Evolutionary conservation across 2,329 filamentous ascomycete genomes (phyloP).

Genomic region (Graphilbum ipis-grandicollis): DNA sequence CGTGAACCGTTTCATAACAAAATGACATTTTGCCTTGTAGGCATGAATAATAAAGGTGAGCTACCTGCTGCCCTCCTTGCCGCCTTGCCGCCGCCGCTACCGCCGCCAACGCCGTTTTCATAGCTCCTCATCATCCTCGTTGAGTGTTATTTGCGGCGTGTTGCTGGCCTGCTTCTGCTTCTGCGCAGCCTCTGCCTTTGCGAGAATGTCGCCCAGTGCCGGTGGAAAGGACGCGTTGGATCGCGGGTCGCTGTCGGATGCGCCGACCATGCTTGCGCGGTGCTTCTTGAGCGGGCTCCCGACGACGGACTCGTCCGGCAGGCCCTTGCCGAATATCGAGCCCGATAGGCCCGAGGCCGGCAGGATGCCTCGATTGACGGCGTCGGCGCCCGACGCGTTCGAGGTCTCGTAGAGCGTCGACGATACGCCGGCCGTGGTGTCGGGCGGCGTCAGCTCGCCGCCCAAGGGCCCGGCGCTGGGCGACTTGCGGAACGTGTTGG

Average conservation of each 20-base stretch:
- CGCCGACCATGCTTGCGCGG: constrained; percentile 37
- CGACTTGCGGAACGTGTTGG: constrained; percentile 25
- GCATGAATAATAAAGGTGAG: too few relatives aligned
- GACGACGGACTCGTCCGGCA: constrained; percentile 30
- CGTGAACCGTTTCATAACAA: too few relatives aligned
- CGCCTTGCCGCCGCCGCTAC: too few relatives aligned
- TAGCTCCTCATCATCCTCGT: constrained; percentile 1
- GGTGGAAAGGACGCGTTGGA: constrained; percentile 15
- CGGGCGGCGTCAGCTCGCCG: constrained; percentile 22
- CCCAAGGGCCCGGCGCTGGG: constrained; percentile 23
- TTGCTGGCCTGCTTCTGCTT: constrained; percentile 1
- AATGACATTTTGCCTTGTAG: too few relatives aligned
- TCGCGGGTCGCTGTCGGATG: background rate
- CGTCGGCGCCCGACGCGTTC: too few relatives aligned
- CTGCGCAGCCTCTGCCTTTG: constrained; percentile 18
- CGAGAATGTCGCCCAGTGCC: constrained; percentile 23
- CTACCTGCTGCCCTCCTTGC: too few relatives aligned
- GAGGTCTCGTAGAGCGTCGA: constrained; percentile 2
- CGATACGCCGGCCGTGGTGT: constrained; percentile 3
- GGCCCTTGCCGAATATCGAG: constrained; percentile 21
- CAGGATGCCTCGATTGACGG: background rate
- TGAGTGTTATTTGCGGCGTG: background rate
- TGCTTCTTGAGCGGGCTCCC: constrained; percentile 65
- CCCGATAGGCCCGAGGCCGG: background rate
- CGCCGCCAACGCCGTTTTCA: background rate